Percentiles rank a stretch among this genome's conserved stretches.
Conservation (phyloP, 495 filamentous ascomycete species). For the Aspergillus kassunensis region DNA sequence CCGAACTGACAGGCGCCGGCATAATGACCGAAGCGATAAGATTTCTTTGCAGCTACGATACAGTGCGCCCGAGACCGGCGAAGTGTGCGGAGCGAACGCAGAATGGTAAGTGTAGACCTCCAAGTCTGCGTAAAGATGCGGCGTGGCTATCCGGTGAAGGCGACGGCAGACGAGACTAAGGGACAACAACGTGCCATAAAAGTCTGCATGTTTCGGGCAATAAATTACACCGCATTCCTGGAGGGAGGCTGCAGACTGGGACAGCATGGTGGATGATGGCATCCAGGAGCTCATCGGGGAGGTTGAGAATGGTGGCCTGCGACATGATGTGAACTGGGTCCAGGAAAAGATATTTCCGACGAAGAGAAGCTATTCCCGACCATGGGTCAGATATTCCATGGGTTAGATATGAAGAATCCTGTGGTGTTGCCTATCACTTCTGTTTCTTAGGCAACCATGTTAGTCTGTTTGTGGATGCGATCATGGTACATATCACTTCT, state of each 20-base stretch:
- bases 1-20: neutral
- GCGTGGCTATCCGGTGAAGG: neutral
- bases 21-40: neutral
- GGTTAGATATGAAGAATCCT: too few species aligned
- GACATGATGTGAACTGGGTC: too few species aligned
- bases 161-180: slow-evolving; percentile 2
- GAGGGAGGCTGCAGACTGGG: neutral
- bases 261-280: neutral
- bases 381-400: too few species aligned
- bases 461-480: too few species aligned
- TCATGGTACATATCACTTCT: too few species aligned
- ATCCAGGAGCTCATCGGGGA: slow-evolving; percentile 4
- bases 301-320: neutral
- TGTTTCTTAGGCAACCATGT: too few species aligned
- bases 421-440: too few species aligned
- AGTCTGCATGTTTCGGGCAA: neutral
- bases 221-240: neutral
- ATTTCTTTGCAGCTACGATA: neutral
- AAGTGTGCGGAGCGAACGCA: too few species aligned
- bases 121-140: slow-evolving; percentile 2
- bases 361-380: too few species aligned
- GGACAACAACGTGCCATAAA: neutral
- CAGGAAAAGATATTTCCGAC: too few species aligned
- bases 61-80: neutral
- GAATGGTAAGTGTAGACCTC: too few species aligned